Base-by-base conservation (phyloP, 2,329 filamentous ascomycete species). In the Capronia epimyces region DNA sequence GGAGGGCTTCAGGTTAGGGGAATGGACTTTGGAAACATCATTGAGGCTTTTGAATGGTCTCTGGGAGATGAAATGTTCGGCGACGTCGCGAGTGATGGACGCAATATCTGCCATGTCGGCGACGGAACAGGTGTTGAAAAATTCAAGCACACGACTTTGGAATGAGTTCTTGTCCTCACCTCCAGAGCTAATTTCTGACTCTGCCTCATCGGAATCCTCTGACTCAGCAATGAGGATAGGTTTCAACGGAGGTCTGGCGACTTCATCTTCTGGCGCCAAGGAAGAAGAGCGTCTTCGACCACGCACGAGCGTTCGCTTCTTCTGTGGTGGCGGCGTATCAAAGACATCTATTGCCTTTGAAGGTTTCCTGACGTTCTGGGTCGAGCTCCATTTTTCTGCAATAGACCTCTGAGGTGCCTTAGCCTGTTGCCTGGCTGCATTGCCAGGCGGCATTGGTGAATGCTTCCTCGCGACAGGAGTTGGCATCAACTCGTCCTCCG, bases 51-150 rank as follows among this genome's bases (percentile, higher is more conserved):
- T 66, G 65, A 95, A 97, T 0, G 91, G 91, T 8, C 88, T 82
- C 55, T 86, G 78, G 1, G 80, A 78, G 9, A 95, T 71, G 49
- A 97, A 77, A 12, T 81, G 69, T 37, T 83, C 76, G 1, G 90
- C 83, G 41, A 83, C 76, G 4, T 83, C 80, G 58, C 85, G 78
- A 29, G 85, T 83, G 53, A 86, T 82, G 25, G 83, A 83, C 0
- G 88, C 88, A 54, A 96, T 83, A 60, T 95, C 90, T 1, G 86
- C 81, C 36, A 98, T 78, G 50, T 91, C 87, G 29, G 84, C 79
- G 8, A 81, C 72, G 3, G 82, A 81, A 65, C 87, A 93, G 0
- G 76, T 81, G 64, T 97, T 97, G 67, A 98, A 83, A 63, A 89
- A 94, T 6, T 82, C 77, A 22, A 97, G 73, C 5, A 96, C 79